Evolutionary conservation across 352 stramenopile genomes (phyloP), one percentile per base, ranked within the genome.

Genomic region (Blastocystis sp.): DNA sequence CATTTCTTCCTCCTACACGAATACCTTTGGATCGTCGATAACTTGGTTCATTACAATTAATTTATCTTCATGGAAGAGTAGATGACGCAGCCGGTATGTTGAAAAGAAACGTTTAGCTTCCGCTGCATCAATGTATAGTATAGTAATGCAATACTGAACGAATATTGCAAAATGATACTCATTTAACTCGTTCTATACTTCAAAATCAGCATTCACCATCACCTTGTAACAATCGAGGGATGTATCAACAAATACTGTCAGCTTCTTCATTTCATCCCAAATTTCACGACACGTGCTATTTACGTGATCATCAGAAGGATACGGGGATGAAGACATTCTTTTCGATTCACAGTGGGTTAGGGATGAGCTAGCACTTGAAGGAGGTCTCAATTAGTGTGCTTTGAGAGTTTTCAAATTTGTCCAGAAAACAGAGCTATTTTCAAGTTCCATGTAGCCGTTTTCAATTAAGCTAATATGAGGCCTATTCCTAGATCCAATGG

Each of bases 101-200:
- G 56, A 62, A 62, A 62, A 33, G 56, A 62, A 62, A 33, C 56
- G 56, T 13, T 62, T 62, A 5, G 56, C 56, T 33, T 62, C 56
- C 15, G 19, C 56, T 5, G 13, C 19, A 33, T 62, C 27, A 13
- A 62, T 62, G 56, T 62, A 62, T 33, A 62, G 27, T 7, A 62
- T 3, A 33, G 56, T 62, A n/a, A 62, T 33, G 56, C 56, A 62
- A 33, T 62, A 62, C 56, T 62, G 56, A 62, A 62, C 56, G 15
- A 62, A 62, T 62, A 62, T 62, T 33, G 56, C 56, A 62, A 62
- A 62, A 62, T 62, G 56, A 62, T 62, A 62, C 56, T 62, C 56
- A 33, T 62, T 62, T 33, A 62, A 33, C 27, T 62, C 56, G 56
- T 13, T 62, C 56, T 62, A 62, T 7, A 33, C 19, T 3, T 62